Base-by-base conservation (phyloP, 2,329 filamentous ascomycete genomes). In the Colletotrichum brevisporum region DNA sequence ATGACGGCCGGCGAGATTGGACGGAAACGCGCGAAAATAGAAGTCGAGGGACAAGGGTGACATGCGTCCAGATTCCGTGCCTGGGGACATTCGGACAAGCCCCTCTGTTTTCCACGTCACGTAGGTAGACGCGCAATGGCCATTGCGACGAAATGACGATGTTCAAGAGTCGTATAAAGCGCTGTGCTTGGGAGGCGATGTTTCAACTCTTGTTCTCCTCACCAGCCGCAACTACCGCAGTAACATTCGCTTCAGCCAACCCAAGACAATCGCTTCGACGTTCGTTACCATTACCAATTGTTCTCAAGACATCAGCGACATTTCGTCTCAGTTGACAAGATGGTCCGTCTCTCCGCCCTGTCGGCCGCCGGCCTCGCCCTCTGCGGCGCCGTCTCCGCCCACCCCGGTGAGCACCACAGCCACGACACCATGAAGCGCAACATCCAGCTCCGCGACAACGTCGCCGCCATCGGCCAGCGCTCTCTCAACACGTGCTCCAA, bases 401-500 rank as follows among this genome's bases (percentile, higher is more conserved):
- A 80, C 65, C 77, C 78, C 10, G 78, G 78, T 52, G 76, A 79
- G 73, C 67, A 73, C 18, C 78, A 79, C 60, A 70, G 73, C 61
- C 61, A 68, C 41, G 55, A 71, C 4, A 71, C 76, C 56, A 76
- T 79, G 70, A 78, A 78, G 74, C 75, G 78, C 31, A 77, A 79
- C 69, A 72, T 80, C 47, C 67, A 74, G n/a, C 76, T 75, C 31
- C 77, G 78, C 60, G 78, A 80, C 50, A 65, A 76, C 50, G 73
- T 73, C 41, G 78, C 78, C 26, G 69, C 71, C 36, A 16, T 75
- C 41, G 78, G 75, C 51, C 76, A 78, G 53, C 80, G 82, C 47
- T 81, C 81, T 15, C 76, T 84, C 6, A 76, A 75, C 54, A 72
- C 79, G 59, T 85, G 83, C 66, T 76, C 80, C 6, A 79, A 79